Evolutionary conservation across 306 rosid species (phyloP), one percentile per base, ranked within the genome.

Genomic region (Crataegus laevigata): DNA sequence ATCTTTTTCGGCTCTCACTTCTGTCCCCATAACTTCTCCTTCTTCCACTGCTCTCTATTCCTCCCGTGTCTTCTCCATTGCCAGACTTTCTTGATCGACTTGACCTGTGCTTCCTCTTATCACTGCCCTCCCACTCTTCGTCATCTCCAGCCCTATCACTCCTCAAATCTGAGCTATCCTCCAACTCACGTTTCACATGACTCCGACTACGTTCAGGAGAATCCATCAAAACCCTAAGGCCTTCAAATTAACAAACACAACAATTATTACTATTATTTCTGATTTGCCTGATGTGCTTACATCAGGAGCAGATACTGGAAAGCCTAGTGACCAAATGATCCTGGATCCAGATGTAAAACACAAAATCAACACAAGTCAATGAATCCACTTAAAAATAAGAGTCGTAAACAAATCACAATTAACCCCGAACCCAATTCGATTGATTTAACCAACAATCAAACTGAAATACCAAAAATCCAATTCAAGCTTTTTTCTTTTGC

Each of bases 101-200:
- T 14, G 96, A 90, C 82, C 91, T 85, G 69, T 89, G 93, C 77
- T 89, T 96, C 84, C 93, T 85, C 88, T 84, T 92, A 60, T 96
- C 97, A 81, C 38, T 57, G 24, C 84, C 83, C 36, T 90, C 99
- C 90, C 86, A 90, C 63, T 93, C 89, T 51, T 92, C 97, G 15
- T 87, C 86, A 1, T 92, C 98, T 11, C 87, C 84, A 4, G 72
- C 85, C 81, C 88, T 81, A 45, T 90, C 96, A 74, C 88, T 86
- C 82, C 73, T 92, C 69, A 82, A 77, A 77, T 89, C 91, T 17
- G 79, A 84, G 11, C 82, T 75, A 86, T 84, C 89, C 63, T 81
- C 89, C 19, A 42, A 32, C 2, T 85, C 90, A 42, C 89, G 80
- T 76, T 86, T 87, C 38, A 40, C 75, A 69, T 79, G 68, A 82